Evolutionary conservation across 2,329 filamentous ascomycete species (phyloP), one percentile per base, ranked within the genome.

Genomic region (Colletotrichum eremochloae): DNA sequence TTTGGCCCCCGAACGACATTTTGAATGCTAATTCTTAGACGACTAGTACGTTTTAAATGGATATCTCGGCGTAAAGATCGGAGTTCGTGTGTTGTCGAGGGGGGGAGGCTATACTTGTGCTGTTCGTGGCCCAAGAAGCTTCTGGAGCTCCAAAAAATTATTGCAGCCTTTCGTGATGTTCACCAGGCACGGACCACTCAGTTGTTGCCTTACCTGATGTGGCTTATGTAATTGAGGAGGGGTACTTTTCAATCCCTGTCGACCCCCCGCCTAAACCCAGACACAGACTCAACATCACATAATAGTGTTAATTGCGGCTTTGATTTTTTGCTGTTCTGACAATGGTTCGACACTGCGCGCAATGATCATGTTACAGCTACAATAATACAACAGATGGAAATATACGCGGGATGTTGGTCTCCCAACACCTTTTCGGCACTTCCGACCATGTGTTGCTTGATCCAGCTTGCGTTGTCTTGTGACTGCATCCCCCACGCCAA

Each of bases 1-100:
- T 96, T 86, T 98, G 96, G 82, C 95, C 95, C 86, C 94, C 94
- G 87, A 98, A 98, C 82, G 95, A 97, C 95, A 98, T 97, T 77
- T 79, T 87, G 81, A 75, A 72, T 64, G 46, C 31, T 61, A 18
- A 3, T 31, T 61, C 20, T n/a, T 29, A 44, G 38, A 50, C 31
- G 40, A 73, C 50, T 40, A 71, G 56, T 58, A 63, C 50, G 44
- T 24, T 24, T 31, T 52, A 7, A 33, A 11, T 29, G 3, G 1
- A 11, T 29, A 56, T 40, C 42, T 53, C 56, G 62, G 29, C 24
- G 18, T 33, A 40, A 12, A 29, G 40, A 31, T 53, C 52, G 48
- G 42, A 44, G n/a, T 66, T 71, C 50, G 68, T 56, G 31, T 72
- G 57, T 71, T 63, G 61, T 71, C 67, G 68, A 36, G 63, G 58